A percentile compares a stretch with the other conserved stretches of the same genome.
These are phyloP conservation scores for Candida rishiriensis DNA, from an alignment of 805 yeast species.

Conservation along the genomic window DNA sequence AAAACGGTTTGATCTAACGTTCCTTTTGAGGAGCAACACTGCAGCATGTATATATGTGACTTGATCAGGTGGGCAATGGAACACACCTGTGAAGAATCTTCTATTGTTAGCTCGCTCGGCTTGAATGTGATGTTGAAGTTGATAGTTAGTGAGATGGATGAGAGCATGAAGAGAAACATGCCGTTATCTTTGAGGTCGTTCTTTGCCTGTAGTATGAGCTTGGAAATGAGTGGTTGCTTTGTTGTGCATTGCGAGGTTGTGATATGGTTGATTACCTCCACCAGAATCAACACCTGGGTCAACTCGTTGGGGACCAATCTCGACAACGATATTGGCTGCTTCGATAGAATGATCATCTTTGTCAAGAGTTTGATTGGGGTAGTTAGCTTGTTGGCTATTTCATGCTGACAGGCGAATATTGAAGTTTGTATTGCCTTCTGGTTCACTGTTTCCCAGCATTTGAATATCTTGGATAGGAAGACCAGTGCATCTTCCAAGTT, in stretches of 20 bases:
- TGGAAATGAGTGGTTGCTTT: constrained; percentile 21
- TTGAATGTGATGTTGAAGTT: constrained; percentile 23
- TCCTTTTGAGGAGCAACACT: constrained; percentile 9
- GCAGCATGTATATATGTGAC: constrained; percentile 22
- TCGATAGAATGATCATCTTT: constrained; percentile 16
- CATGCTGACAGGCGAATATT: constrained; percentile 6
- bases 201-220: constrained; percentile 21
- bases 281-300: constrained; percentile 20
- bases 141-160: constrained; percentile 21
- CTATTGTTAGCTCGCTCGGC: constrained; percentile 12
- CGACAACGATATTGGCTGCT: constrained; percentile 8
- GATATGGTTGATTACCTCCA: constrained; percentile 4
- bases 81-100: constrained; percentile 9
- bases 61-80: constrained; percentile 13
- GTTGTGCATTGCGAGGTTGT: neutral
- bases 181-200: constrained; percentile 25
- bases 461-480: constrained; percentile 17
- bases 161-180: constrained; percentile 26
- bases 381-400: constrained; percentile 6
- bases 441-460: constrained; percentile 10
- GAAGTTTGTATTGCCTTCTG: neutral
- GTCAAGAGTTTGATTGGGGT: constrained; percentile 16
- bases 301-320: constrained; percentile 17
- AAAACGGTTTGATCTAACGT: constrained; percentile 6
- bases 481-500: constrained; percentile 12